These are phyloP conservation scores for Miscanthus sacchariflorus DNA, from an alignment of 202 grass and related monocot genomes.

Conservation along the genomic window DNA sequence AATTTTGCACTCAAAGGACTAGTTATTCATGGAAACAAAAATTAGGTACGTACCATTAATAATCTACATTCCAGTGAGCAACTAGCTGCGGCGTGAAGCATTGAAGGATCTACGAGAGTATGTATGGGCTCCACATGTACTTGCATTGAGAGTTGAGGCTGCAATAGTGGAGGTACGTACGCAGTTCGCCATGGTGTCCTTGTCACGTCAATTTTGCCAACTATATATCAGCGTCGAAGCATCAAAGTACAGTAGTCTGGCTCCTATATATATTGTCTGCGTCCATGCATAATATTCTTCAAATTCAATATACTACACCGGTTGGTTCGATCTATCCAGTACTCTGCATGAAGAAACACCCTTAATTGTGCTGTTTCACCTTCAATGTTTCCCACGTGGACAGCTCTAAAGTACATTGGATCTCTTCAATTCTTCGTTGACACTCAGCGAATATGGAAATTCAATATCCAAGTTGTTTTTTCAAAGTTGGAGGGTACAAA, in stretches of 20 bases:
- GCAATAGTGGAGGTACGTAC: neutral
- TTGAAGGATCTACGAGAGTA: slow-evolving; percentile 10
- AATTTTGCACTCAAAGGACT: neutral
- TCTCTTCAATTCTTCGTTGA: too few species aligned
- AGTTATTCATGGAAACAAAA: neutral
- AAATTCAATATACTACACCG: neutral
- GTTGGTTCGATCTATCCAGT: neutral
- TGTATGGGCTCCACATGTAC: neutral
- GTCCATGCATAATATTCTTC: neutral
- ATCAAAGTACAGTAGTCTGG: slow-evolving; percentile 25
- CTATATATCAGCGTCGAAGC: neutral
- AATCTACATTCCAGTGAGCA: neutral
- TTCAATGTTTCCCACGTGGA: neutral
- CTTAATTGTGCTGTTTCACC: slow-evolving; percentile 31
- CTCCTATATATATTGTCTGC: slow-evolving; percentile 25
- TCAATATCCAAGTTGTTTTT: too few species aligned
- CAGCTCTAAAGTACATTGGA: slow-evolving; percentile 8
- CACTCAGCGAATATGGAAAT: too few species aligned
- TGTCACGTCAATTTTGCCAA: slow-evolving; percentile 16
- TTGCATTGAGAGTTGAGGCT: slow-evolving; percentile 16
- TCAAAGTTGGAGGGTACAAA: neutral
- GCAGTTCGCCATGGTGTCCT: slow-evolving; percentile 26
- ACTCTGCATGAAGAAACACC: slow-evolving; percentile 9
- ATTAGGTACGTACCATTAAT: neutral
- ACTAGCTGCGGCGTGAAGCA: neutral